These are phyloP conservation scores for Friedmanniomyces endolithicus DNA, from an alignment of 495 filamentous ascomycete species.

Conservation along the genomic window DNA sequence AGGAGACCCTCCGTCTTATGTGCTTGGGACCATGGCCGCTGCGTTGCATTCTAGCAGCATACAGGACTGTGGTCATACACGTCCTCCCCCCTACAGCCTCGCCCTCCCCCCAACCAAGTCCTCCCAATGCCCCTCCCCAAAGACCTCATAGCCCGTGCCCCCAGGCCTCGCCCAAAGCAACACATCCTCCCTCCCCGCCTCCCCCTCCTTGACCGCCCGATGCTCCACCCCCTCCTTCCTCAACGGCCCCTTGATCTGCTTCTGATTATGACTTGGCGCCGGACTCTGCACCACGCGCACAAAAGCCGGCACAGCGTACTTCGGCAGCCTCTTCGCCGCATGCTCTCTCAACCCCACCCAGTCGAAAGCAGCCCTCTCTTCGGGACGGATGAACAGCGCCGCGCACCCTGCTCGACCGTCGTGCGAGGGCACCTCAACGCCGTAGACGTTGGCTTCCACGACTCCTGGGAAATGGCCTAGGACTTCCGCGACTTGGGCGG, in stretches of 20 bases:
- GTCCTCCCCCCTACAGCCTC: conserved; percentile 21
- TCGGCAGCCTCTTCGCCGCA: conserved; percentile 44
- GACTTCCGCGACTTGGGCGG: conserved; percentile 29
- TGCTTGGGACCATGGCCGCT: too few species aligned
- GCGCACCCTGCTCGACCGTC: conserved; percentile 62
- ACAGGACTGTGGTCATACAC: too few species aligned
- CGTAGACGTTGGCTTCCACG: conserved; percentile 31
- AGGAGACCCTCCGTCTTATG: too few species aligned
- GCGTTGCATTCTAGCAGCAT: too few species aligned
- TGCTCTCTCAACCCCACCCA: conserved; percentile 28
- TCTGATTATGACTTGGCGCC: conserved; percentile 66
- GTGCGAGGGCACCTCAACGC: conserved; percentile 35
- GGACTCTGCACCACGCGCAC: conserved; percentile 47
- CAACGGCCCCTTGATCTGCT: conserved; percentile 68
- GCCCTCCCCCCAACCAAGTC: conserved; percentile 17
- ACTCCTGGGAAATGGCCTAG: conserved; percentile 25
- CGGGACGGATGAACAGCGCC: conserved; percentile 25
- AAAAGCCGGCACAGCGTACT: conserved; percentile 69
- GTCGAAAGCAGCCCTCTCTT: conserved; percentile 19
- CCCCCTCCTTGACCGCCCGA: conserved; percentile 18
- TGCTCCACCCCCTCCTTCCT: conserved; percentile 61
- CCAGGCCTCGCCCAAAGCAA: conserved; percentile 18
- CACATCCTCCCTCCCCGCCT: conserved; percentile 17
- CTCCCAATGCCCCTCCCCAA: conserved; percentile 24
- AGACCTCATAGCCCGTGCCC: conserved; percentile 20